Conservation (phyloP, 352 stramenopile genomes). For the Phytophthora agathidicida region DNA sequence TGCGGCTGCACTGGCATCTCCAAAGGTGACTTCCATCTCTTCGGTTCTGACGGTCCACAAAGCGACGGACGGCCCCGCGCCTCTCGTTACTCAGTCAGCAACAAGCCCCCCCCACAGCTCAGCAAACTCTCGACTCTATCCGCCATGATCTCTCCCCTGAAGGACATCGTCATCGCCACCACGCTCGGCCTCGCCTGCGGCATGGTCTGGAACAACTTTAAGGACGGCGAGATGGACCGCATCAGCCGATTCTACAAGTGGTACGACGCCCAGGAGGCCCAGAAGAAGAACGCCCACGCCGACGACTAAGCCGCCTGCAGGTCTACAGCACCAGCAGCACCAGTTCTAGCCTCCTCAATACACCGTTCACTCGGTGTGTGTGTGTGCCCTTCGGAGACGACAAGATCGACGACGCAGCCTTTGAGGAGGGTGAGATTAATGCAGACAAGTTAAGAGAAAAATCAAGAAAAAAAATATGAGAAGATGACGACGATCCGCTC, state of each 20-base stretch:
- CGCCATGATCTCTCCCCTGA: conserved; percentile 77
- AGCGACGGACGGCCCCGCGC: conserved; percentile 2
- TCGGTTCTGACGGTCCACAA: conserved; percentile 29
- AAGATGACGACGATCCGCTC: conserved; percentile 8
- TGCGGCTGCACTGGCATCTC: background rate
- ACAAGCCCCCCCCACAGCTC: conserved; percentile 22
- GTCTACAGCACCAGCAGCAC: background rate
- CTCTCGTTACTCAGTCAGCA: conserved; percentile 32
- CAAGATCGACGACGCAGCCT: background rate
- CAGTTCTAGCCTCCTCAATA: background rate
- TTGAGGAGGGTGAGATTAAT: conserved; percentile 24
- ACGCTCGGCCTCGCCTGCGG: conserved; percentile 58
- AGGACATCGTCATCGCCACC: conserved; percentile 83
- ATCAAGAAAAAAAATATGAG: conserved; percentile 30
- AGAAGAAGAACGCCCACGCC: conserved; percentile 53
- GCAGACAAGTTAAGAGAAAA: conserved; percentile 30
- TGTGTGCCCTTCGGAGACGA: conserved; percentile 3
- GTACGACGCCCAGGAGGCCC: conserved; percentile 73
- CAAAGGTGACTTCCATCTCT: too few species aligned
- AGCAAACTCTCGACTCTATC: conserved; percentile 21
- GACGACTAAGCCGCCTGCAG: conserved; percentile 36
- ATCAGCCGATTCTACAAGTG: conserved; percentile 86
- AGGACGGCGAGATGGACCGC: conserved; percentile 73
- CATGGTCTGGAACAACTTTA: conserved; percentile 71
- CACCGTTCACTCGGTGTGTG: background rate